phyloP scores from a whole-genome alignment of 2,329 filamentous ascomycete genomes.

The Bipolaris bicolor region DNA sequence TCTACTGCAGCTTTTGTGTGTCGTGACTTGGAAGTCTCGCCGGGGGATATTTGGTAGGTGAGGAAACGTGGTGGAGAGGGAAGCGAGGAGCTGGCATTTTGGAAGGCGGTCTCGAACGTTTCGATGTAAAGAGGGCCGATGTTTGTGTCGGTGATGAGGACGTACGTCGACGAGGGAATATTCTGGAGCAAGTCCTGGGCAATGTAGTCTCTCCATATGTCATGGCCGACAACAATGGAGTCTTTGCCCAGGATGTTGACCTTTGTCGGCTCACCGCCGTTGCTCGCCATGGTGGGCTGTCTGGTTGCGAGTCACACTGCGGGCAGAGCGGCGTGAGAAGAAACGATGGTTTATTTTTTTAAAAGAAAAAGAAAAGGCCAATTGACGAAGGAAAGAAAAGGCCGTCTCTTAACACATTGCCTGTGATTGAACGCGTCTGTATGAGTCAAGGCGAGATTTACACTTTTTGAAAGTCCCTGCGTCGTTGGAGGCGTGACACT shows the following conservation, averaged over 20 bases:
- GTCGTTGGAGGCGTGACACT: conserved; percentile 9
- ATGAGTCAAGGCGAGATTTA: conserved; percentile 9
- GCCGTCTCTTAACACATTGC: conserved; percentile 12
- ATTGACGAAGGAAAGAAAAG: conserved; percentile 1
- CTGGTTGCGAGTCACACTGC: conserved; percentile 20
- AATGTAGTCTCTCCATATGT: conserved; percentile 84
- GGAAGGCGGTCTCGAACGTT: conserved; percentile 73
- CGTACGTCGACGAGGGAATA: conserved; percentile 85
- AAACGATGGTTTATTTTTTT: too few relatives aligned
- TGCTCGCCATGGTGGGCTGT: conserved; percentile 39
- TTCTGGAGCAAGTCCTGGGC: conserved; percentile 79
- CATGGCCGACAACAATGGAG: conserved; percentile 89
- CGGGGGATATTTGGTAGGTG: conserved; percentile 87
- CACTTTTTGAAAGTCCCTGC: conserved; percentile 13
- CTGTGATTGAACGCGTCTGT: not conserved
- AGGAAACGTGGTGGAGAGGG: conserved; percentile 69
- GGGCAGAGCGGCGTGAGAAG: conserved; percentile 5
- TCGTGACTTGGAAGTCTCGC: conserved; percentile 91
- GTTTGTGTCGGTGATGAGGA: conserved; percentile 96
- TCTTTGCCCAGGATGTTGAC: conserved; percentile 88
- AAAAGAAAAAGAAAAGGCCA: not conserved
- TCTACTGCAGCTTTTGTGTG: conserved; percentile 95
- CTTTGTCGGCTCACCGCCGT: conserved; percentile 56
- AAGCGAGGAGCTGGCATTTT: conserved; percentile 63
- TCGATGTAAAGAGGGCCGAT: conserved; percentile 80